Base-by-base conservation (phyloP, 305 asterid genomes). In the Fraxinus paxiana region DNA sequence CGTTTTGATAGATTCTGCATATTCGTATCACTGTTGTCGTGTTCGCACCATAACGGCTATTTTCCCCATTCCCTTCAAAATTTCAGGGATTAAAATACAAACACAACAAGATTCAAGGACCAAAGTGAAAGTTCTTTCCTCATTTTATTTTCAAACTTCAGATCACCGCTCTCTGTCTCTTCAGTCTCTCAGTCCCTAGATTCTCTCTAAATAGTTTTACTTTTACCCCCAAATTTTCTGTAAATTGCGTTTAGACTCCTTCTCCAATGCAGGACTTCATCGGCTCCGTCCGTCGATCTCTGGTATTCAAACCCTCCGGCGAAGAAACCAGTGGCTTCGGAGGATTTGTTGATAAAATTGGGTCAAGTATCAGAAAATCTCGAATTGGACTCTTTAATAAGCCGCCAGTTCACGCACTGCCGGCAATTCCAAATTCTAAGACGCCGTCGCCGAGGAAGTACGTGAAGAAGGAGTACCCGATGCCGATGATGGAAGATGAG, bases 281-380 rank as follows among this genome's bases (percentile, higher is more conserved):
- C 31, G 98, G 97, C 69, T 96, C 99, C 77, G 95, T 96, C 51
- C 95, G 98, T 76, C 92, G 95, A 88, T 96, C 99, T 73, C 87
- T 96, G 61, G 97, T 91, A 77, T 91, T 94, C 94, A 94, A 92
- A 76, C 97, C 93, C 5, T 48, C 92, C 24, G 89, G 89, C 7
- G 94, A 87, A 81, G 97, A 89, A 73, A 79, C 95, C 15, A 85
- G 85, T 77, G 91, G 96, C 78, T 91, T 90, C 61, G 95, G 95
- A 13, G 95, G 98, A 4, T 89, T 96, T 48, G 98, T 94, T 26
- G 99, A 96, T 78, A 96, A 92, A 87, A 85, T 96, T 79, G 95
- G 98, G 20, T 88, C 97, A 8, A 94, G 95, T 74, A 91, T 94
- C 48, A 90, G 99, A 35, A 95, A 90, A 86, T 95, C 98, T 22